Conservation (phyloP, 148 eudicot species). For the Polygonum maritimum region DNA sequence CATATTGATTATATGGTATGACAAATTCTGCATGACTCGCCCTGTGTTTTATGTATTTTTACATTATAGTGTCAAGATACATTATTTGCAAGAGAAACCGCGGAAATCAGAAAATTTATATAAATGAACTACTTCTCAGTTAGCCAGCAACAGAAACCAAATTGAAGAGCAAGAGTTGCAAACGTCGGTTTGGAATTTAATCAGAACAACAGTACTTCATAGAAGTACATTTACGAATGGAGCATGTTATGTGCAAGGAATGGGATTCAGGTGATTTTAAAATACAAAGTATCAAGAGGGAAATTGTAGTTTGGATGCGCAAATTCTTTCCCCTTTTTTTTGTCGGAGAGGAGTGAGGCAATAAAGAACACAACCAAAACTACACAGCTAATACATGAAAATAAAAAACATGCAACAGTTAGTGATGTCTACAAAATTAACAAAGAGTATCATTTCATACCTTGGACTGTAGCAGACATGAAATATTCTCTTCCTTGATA, state of each 20-base stretch:
- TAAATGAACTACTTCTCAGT: not conserved
- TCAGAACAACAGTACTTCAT: not conserved
- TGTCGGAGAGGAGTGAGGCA: not conserved
- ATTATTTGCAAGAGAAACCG: not conserved
- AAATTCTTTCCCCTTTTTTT: too few relatives aligned
- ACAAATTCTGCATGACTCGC: conserved; percentile 80
- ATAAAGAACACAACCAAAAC: not conserved
- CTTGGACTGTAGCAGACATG: conserved; percentile 74
- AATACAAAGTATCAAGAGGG: not conserved
- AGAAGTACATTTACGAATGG: not conserved
- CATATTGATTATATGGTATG: conserved; percentile 48
- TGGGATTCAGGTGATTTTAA: not conserved
- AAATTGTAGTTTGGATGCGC: not conserved
- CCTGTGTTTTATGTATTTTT: conserved; percentile 23
- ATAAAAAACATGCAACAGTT: not conserved
- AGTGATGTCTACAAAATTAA: not conserved
- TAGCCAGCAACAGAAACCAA: not conserved
- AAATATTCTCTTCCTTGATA: conserved; percentile 51
- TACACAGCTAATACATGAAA: not conserved
- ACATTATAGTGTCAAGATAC: not conserved
- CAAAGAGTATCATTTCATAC: conserved; percentile 25
- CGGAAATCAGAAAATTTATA: not conserved
- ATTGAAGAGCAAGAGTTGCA: not conserved
- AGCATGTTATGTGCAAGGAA: not conserved
- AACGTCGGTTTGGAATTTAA: too few relatives aligned